Conservation (phyloP, 2,329 filamentous ascomycete genomes). For the Sclerotinia glacialis region DNA sequence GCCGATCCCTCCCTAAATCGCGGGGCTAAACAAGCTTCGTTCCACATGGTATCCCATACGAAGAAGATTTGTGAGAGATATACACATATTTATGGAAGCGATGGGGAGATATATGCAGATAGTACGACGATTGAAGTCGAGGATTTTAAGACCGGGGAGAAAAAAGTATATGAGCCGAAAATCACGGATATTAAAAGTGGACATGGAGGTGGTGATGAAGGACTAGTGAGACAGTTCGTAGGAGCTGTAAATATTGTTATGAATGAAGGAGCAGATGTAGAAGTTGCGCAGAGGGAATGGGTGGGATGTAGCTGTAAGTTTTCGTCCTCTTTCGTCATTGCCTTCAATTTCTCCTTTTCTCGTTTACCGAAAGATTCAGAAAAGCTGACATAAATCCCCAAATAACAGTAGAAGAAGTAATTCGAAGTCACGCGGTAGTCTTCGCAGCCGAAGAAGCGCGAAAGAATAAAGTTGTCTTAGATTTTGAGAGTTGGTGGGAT, state of each 20-base stretch:
- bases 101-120: constrained; percentile 85
- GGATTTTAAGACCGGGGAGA: constrained; percentile 59
- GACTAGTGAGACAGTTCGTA: constrained; percentile 79
- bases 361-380: not conserved
- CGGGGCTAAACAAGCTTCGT: constrained; percentile 77
- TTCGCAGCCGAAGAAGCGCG: constrained; percentile 93
- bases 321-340: not conserved
- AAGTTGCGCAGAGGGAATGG: constrained; percentile 69
- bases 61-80: constrained; percentile 83
- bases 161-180: constrained; percentile 56
- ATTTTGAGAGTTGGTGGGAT: constrained; percentile 76
- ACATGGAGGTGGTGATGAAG: constrained; percentile 77
- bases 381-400: not conserved
- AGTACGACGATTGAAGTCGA: constrained; percentile 72
- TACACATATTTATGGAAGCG: constrained; percentile 79
- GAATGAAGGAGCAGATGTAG: constrained; percentile 62
- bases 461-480: constrained; percentile 63
- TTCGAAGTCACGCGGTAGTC: constrained; percentile 88
- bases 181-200: constrained; percentile 51
- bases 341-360: not conserved
- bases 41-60: constrained; percentile 94
- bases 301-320: constrained; percentile 65
- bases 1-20: constrained; percentile 29
- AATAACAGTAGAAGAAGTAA: constrained; percentile 65
- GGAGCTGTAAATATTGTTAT: constrained; percentile 77